Evolutionary conservation across 331 rosid species (phyloP).

Genomic region (Malus hybrid): DNA sequence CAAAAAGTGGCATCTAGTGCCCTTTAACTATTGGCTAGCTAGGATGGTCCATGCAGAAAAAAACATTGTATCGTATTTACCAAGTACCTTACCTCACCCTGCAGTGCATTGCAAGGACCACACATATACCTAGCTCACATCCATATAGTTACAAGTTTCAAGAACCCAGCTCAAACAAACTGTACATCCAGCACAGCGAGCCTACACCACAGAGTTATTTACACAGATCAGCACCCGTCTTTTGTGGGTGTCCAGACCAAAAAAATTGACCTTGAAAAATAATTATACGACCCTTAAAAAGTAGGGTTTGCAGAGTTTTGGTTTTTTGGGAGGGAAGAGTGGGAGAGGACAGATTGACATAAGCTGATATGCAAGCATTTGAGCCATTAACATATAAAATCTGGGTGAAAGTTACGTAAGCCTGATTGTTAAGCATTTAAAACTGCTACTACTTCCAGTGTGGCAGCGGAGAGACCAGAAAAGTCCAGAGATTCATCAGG

Average conservation of each 20-base stretch:
- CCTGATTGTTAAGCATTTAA: not conserved
- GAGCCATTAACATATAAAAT: constrained; percentile 8
- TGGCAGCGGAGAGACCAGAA: not conserved
- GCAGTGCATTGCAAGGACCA: constrained; percentile 9
- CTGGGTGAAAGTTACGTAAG: constrained; percentile 22
- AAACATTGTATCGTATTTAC: not conserved
- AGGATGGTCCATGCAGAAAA: constrained; percentile 15
- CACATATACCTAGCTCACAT: not conserved
- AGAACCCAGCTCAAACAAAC: not conserved
- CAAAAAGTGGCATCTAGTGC: not conserved
- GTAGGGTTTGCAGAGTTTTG: not conserved
- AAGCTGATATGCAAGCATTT: not conserved
- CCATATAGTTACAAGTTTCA: not conserved
- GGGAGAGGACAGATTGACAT: not conserved
- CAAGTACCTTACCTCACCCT: not conserved
- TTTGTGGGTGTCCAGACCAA: not conserved
- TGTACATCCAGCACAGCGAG: not conserved
- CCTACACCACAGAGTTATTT: no score
- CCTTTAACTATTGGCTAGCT: not conserved
- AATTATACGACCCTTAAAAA: not conserved
- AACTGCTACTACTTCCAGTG: not conserved
- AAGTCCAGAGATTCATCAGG: not conserved
- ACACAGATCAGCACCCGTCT: not conserved
- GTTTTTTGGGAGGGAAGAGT: no score
- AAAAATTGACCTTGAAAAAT: not conserved